A percentile compares a stretch with the other conserved stretches of the same genome.
Conservation (phyloP, 495 filamentous ascomycete species). For the Lepraria neglecta region DNA sequence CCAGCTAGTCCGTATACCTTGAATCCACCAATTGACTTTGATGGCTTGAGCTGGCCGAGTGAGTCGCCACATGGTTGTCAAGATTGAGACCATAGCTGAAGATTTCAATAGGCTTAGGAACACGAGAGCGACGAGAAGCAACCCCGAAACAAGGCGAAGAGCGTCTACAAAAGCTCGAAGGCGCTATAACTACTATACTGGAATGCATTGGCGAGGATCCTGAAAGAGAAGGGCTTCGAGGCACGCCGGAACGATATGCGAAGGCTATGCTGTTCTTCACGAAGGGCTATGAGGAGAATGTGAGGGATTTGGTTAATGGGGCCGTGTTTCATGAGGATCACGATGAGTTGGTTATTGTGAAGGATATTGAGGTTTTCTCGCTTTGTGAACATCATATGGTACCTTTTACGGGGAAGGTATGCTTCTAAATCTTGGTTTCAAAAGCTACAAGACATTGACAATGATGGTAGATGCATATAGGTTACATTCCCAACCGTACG, state of each 20-base stretch:
- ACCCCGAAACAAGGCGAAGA: constrained; percentile 63
- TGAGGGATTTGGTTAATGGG: constrained; percentile 84
- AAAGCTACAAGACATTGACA: constrained; percentile 18
- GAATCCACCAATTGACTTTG: constrained; percentile 61
- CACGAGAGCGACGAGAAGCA: constrained; percentile 72
- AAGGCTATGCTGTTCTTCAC: constrained; percentile 98
- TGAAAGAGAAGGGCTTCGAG: constrained; percentile 78
- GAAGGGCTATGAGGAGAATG: constrained; percentile 97
- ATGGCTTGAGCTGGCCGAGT: constrained; percentile 68
- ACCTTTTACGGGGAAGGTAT: constrained; percentile 86
- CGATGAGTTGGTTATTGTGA: constrained; percentile 94
- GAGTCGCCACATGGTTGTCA: constrained; percentile 31
- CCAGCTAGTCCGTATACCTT: constrained; percentile 56
- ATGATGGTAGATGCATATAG: constrained; percentile 79
- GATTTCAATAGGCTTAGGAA: constrained; percentile 57
- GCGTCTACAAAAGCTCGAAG: constrained; percentile 69
- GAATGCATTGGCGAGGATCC: constrained; percentile 97
- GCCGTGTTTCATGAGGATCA: constrained; percentile 97
- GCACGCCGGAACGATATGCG: constrained; percentile 85
- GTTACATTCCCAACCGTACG: constrained; percentile 76
- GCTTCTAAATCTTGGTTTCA: not conserved
- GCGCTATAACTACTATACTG: constrained; percentile 81
- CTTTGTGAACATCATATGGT: constrained; percentile 98
- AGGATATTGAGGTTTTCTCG: constrained; percentile 93
- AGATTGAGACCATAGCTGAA: constrained; percentile 1